Evolutionary conservation across 495 filamentous ascomycete species (phyloP), one percentile per base, ranked within the genome.

Genomic region (Neurospora sp.): DNA sequence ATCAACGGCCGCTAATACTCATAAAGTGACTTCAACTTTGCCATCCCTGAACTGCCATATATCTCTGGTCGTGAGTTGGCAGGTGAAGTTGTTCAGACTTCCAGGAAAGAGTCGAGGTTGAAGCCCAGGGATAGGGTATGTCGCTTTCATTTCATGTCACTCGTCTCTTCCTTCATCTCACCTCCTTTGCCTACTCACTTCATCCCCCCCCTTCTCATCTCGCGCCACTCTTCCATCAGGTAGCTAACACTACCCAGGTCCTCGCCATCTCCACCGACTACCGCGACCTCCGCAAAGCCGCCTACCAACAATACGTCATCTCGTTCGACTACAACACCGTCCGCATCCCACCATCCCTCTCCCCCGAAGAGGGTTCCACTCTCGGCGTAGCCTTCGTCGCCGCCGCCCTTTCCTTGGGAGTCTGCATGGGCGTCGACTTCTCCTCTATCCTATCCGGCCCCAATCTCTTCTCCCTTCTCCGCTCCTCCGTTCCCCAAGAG

Each of bases 191-290:
- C n/a, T n/a, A n/a, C 10, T 39, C 38, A 39, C 6, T 28, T 28
- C 45, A 13, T 13, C 45, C 21, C 21, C 0, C 10, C 24, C 24
- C 48, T 28, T n/a, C 28, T 28, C 17, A 13, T 54, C 45, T 6
- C 45, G 15, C 28, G n/a, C 3, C 42, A 45, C 19, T 0, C 40
- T n/a, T 48, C 8, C n/a, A 11, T 9, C 43, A 66, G 11, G 39
- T 13, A 39, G 11, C 70, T 54, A 11, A 71, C 45, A 24, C 24
- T 21, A 3, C 42, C 13, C 70, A 83, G 81, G 81, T 92, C 9
- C 83, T 90, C 24, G 88, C 86, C 1, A 86, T 89, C 15, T 91
- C 90, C 8, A 93, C 90, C 36, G 90, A 93, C 80, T 92, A 92
- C 77, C 87, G 91, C 1, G 90, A 93, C 74, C 85, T 89, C 66